Percentiles rank a stretch among this genome's conserved stretches.
Conservation (phyloP, 148 eudicot species). For the Cornus kousa region DNA sequence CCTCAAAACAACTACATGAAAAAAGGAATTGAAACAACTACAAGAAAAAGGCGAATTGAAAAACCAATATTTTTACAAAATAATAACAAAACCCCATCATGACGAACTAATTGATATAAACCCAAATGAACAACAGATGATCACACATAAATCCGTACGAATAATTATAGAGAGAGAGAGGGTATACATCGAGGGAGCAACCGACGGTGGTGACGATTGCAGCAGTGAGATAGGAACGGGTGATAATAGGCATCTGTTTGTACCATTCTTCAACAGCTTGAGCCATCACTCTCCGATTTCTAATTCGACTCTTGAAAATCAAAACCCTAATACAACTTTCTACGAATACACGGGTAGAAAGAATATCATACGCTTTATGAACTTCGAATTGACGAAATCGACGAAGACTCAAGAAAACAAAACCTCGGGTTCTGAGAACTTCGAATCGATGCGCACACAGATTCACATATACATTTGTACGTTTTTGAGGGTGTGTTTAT, state of each 20-base stretch:
- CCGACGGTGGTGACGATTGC: conserved; percentile 78
- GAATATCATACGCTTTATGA: neutral
- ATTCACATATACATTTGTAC: no score
- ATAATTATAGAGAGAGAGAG: neutral
- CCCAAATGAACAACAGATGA: neutral
- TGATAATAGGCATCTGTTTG: conserved; percentile 93
- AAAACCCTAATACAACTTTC: conserved; percentile 1
- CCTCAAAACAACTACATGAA: neutral
- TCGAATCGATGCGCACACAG: no score
- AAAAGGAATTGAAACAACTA: no score
- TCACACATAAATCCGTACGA: neutral
- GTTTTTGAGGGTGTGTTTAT: no score
- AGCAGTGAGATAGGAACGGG: conserved; percentile 95
- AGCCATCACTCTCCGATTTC: conserved; percentile 45
- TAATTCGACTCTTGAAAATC: neutral
- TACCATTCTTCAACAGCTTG: conserved; percentile 99
- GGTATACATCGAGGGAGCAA: conserved; percentile 83
- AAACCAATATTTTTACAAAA: no score
- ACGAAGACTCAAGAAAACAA: no score
- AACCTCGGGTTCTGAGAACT: no score
- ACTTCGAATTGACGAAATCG: neutral
- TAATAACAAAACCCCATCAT: no score
- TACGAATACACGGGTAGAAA: neutral
- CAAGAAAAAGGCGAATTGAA: no score
- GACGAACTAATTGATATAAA: neutral